Evolutionary conservation across 805 yeast genomes (phyloP), one percentile per base, ranked within the genome.

Genomic region (Saccharomycopsis babjevae): DNA sequence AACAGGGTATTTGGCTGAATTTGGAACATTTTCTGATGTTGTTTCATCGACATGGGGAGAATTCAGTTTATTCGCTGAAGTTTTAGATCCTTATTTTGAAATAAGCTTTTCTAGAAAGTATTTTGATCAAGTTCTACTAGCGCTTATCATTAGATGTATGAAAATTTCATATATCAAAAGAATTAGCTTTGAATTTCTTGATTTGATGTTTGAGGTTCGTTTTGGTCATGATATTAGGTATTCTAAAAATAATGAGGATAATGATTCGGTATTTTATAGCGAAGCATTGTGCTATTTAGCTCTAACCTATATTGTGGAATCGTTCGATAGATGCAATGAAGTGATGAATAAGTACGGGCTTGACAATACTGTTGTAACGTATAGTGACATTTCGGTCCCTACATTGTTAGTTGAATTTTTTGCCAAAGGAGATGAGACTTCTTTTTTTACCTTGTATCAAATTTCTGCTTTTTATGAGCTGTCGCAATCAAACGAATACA

Each of bases 91-190:
- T 5, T n/a, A 18, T 36, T 60, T 57, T 42, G 50, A 38, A 34
- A 7, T 57, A 4, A 34, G 50, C 20, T 18, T 56, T 13, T 25
- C 42, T 13, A 40, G 36, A 8, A 58, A 57, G 10, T 40, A 28
- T 18, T 22, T 46, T 65, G 83, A 85, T 60, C 75, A 77, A 34
- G 74, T 82, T 20, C 68, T 86, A 40, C 69, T 82, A 36, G 73
- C 75, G 54, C 67, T 79, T 22, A 71, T 82, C 20, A 74, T 81
- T 3, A 83, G 80, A 67, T 93, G 92, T 0, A 70, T 86, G 50
- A 78, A 80, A 42, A 71, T 82, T 8, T 83, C 89, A 7, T 83
- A 80, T 60, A 75, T 85, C 22, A 80, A 79, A 61, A 78, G 76
- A 10, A 72, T 77, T 1, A 79, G 88, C 0, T 67, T 81, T 39